phyloP scores from a whole-genome alignment of 2,329 filamentous ascomycete genomes.

The Annulohypoxylon truncatum region DNA sequence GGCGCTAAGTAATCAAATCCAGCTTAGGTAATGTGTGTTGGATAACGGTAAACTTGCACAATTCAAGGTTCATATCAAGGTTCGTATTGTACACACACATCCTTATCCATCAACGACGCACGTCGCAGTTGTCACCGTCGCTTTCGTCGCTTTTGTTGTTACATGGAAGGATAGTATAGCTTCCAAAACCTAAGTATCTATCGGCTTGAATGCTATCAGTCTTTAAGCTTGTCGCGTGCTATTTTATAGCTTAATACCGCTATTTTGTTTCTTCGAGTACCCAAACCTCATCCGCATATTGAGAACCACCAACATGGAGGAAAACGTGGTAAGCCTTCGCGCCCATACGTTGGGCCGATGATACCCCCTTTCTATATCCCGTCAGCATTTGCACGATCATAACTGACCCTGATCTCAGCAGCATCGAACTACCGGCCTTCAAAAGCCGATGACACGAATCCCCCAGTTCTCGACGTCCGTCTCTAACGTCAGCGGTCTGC shows the following conservation, averaged over 20 bases:
- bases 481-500: constrained; percentile 54
- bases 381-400: not conserved
- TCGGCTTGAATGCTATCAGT: constrained; percentile 25
- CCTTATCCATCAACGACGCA: constrained; percentile 23
- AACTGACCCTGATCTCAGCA: constrained; percentile 36
- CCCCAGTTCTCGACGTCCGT: constrained; percentile 41
- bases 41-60: constrained; percentile 31
- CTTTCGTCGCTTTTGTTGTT: constrained; percentile 10
- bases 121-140: not conserved
- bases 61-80: constrained; percentile 5
- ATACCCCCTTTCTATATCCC: not conserved
- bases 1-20: constrained; percentile 25
- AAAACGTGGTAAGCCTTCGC: constrained; percentile 41
- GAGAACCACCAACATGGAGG: constrained; percentile 41
- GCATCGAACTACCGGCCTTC: constrained; percentile 33
- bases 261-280: constrained; percentile 22
- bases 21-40: constrained; percentile 15
- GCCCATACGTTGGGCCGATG: not conserved
- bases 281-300: constrained; percentile 9
- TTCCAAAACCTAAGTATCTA: constrained; percentile 3
- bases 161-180: constrained; percentile 25
- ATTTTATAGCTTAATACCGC: constrained; percentile 10
- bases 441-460: constrained; percentile 42
- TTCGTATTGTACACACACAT: not conserved
- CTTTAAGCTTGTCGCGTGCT: constrained; percentile 17